These are phyloP conservation scores for Calycina marina DNA, from an alignment of 2,329 filamentous ascomycete species.

Conservation along the genomic window DNA sequence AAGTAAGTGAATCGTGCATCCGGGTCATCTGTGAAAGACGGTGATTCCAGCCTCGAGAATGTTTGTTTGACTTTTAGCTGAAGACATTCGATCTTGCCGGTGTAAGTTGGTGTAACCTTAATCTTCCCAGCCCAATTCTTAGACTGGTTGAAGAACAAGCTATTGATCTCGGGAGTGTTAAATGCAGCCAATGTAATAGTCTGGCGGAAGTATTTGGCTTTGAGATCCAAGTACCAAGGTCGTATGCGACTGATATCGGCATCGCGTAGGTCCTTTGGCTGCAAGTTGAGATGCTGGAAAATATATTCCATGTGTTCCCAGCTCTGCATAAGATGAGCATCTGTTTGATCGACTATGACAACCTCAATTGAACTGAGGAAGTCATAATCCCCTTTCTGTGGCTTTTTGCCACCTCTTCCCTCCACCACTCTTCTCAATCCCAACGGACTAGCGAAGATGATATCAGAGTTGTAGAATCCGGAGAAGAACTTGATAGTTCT, in stretches of 20 bases:
- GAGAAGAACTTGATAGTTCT: slow-evolving; percentile 93
- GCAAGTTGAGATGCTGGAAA: slow-evolving; percentile 79
- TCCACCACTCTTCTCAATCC: slow-evolving; percentile 85
- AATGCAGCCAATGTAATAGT: slow-evolving; percentile 72
- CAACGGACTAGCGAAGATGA: slow-evolving; percentile 81
- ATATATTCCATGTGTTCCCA: slow-evolving; percentile 94
- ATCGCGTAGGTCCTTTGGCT: slow-evolving; percentile 78
- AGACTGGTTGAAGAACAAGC: slow-evolving; percentile 61
- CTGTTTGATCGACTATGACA: slow-evolving; percentile 78
- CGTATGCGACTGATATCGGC: slow-evolving; percentile 88
- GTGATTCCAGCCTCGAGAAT: slow-evolving; percentile 71
- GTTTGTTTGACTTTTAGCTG: slow-evolving; percentile 66
- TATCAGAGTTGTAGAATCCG: slow-evolving; percentile 91
- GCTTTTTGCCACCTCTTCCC: slow-evolving; percentile 43
- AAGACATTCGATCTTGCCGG: slow-evolving; percentile 59
- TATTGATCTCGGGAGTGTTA: slow-evolving; percentile 76
- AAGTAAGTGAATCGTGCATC: slow-evolving; percentile 89
- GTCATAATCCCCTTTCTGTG: slow-evolving; percentile 55
- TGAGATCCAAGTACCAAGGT: slow-evolving; percentile 83
- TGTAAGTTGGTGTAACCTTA: slow-evolving; percentile 53
- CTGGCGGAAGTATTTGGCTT: slow-evolving; percentile 69
- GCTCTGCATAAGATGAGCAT: slow-evolving; percentile 92
- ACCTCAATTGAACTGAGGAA: slow-evolving; percentile 91
- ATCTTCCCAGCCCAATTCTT: slow-evolving; percentile 69
- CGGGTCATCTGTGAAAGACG: slow-evolving; percentile 59